Evolutionary conservation across 2,329 filamentous ascomycete species (phyloP), one percentile per base, ranked within the genome.

Genomic region (Botrytis sinoallii): DNA sequence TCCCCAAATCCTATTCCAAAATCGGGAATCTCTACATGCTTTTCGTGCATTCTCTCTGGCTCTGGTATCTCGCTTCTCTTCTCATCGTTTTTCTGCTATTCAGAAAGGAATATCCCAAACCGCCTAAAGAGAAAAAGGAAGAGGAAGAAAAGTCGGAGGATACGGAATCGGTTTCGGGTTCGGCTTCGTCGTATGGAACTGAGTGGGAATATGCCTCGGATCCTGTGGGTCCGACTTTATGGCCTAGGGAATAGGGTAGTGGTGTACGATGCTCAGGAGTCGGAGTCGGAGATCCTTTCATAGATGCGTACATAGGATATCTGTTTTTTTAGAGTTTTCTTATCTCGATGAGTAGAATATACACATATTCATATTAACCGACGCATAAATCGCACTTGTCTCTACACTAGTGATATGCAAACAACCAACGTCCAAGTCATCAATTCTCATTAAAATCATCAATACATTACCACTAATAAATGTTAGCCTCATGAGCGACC

Each of bases 221-320:
- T 12, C 9, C 38, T 40, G 38, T 40, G 25, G 52, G n/a, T 29
- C 1, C 20, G 44, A 22, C 44, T 22, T 48, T 10, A 3, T 48
- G 8, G 20, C 1, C 14, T 9, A 29, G 0, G 6, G 0, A 8
- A 32, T 32, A 18, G 29, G 1, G 8, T 59, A n/a, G 46, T 48
- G 5, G 25, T 12, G 4, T n/a, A 29, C 10, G n/a, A 20, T 32
- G 16, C 10, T 32, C 8, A 35, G 3, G 4, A 5, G 29, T 22
- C 1, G 20, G 29, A 59, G 16, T 8, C 1, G 20, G 29, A 59
- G 7, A 8, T 32, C 2, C 29, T 32, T 61, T 25, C 59, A 25
- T 25, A 40, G 3, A 5, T 61, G 35, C 40, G 6, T n/a, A 38
- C 35, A 18, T 61, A 61, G 35, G 32, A 38, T 5, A 14, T 18